Evolutionary conservation across 1,284 basidiomycete species (phyloP), one percentile per base, ranked within the genome.

Genomic region (Cutaneotrichosporon sp.): DNA sequence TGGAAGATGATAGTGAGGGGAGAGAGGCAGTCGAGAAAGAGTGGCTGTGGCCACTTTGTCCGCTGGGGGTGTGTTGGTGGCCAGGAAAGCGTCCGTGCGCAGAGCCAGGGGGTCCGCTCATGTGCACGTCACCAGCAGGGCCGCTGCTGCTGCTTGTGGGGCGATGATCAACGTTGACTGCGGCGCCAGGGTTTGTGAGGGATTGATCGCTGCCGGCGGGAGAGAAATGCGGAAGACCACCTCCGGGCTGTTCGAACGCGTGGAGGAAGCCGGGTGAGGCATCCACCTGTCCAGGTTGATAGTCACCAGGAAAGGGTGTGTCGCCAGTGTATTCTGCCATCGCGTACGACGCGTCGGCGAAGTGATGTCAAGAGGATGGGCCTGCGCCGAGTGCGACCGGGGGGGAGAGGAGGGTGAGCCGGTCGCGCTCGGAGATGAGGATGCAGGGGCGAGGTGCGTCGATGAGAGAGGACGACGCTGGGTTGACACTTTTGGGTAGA

Each of bases 11-110:
- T 3, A 67, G 54, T 5, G 66, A 67, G 1, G 65, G 59, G 2
- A 67, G 58, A 2, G 67, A 69, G 13, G 65, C 62, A 7, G 56
- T 62, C 14, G 62, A 61, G 58, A 65, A 68, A 13, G 67, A 60
- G 46, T 65, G 62, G 38, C 58, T 60, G 38, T 66, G 62, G 2
- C 59, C 64, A 51, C 27, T 59, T 20, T 58, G 49, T 9, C 18
- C 36, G 27, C 56, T 52, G 24, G 47, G 56, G 14, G 43, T 55
- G 46, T 53, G 60, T 52, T 52, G 52, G 43, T 65, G 57, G n/a
- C 49, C 47, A 13, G 47, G 49, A 24, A 38, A 53, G 33, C 51
- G 55, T 27, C 55, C 55, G 22, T 47, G 52, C 11, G 52, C 58
- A 3, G 58, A 47, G 24, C 45, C 52, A 3, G 52, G 58, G 11